Evolutionary conservation across 1,139 yeast genomes (phyloP), one percentile per base, ranked within the genome.

Genomic region (Kluyveromyces sp.): DNA sequence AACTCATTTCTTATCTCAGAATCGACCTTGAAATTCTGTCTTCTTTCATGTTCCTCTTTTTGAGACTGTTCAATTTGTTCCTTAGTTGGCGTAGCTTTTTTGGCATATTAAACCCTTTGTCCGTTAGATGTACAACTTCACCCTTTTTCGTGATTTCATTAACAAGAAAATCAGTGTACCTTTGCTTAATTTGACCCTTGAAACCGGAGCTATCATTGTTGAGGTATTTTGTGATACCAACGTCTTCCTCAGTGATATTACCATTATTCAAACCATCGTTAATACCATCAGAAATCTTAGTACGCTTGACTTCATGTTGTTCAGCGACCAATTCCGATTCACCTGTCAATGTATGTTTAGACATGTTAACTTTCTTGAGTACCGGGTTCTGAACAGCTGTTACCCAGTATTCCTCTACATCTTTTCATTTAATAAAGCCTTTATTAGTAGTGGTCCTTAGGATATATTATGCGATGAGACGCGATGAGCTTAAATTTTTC

Each of bases 81-180:
- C 66, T 71, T 54, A 74, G 68, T 56, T 63, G 68, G 70, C 53
- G 78, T 83, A 53, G 74, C 56, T 74, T 79, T 50, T 76, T 72
- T 43, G 77, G 76, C 58, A 62, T 56, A 39, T 64, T 63, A 44
- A 83, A 72, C 2, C 97, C 97, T 45, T 79, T 77, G 59, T 90
- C 96, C 3, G 68, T 62, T 53, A 92, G 71, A 61, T 83, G 92
- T 10, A 90, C 76, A 2, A 89, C 96, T 2, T 76, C 67, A 1
- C 88, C 95, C 29, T 77, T 68, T 31, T 68, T 56, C 50, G 74
- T 83, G 50, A 92, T 83, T 65, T 94, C 98, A 63, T 89, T 88
- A 39, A 92, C 98, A 61, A 88, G 74, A 63, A 94, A 94, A 64
- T 92, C 98, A n/a, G 96, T 82, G 66, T 89, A 89, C 52, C 96